A percentile compares a stretch with the other conserved stretches of the same genome.
Evolutionary conservation across 441 rosid species (phyloP).

Genomic region (Euphorbia corollata): DNA sequence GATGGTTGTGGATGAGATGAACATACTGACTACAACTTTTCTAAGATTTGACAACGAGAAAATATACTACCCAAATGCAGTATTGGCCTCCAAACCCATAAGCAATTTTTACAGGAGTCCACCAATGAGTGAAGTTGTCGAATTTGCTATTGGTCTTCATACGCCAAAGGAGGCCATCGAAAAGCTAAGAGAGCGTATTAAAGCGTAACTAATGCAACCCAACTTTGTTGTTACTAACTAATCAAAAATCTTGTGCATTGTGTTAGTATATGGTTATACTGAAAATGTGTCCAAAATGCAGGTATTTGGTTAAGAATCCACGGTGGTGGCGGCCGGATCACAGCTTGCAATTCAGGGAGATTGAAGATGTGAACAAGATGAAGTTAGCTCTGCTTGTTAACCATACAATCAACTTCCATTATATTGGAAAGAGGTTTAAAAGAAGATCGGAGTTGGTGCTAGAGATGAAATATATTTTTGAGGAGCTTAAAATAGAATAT

Average conservation of each 20-base stretch:
- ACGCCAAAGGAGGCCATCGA: conserved; percentile 37
- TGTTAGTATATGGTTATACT: not conserved
- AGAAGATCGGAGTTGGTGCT: conserved; percentile 40
- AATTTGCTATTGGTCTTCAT: conserved; percentile 36
- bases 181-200: conserved; percentile 32
- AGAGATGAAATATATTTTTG: conserved; percentile 40
- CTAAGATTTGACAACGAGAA: conserved; percentile 46
- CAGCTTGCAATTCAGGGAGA: conserved; percentile 34
- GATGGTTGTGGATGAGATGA: conserved; percentile 57
- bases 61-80: conserved; percentile 41
- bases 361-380: conserved; percentile 47
- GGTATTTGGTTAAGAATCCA: conserved; percentile 47
- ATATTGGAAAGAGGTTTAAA: conserved; percentile 29
- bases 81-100: conserved; percentile 39
- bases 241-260: not conserved
- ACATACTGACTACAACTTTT: conserved; percentile 40
- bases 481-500: conserved; percentile 35
- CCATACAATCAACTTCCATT: conserved; percentile 49
- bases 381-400: conserved; percentile 32
- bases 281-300: conserved; percentile 16
- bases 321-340: conserved; percentile 39
- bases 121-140: conserved; percentile 43
- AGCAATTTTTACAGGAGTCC: conserved; percentile 52
- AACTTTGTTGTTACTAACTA: not conserved
- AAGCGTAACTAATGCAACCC: conserved; percentile 26